These are phyloP conservation scores for Leccinum obscurum DNA, from an alignment of 768 basidiomycete genomes.

Conservation along the genomic window DNA sequence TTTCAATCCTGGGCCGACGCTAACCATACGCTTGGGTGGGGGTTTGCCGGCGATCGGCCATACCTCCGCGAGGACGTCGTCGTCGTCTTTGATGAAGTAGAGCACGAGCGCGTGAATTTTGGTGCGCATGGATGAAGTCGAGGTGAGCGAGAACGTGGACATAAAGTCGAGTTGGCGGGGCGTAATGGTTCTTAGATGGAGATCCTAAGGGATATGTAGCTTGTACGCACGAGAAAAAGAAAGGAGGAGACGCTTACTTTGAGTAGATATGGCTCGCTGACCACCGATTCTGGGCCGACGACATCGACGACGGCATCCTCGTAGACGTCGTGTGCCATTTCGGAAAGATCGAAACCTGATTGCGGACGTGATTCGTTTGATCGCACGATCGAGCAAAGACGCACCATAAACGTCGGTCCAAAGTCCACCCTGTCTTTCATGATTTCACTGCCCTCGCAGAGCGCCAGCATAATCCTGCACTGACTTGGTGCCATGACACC, in stretches of 20 bases:
- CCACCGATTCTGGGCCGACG: constrained; percentile 60
- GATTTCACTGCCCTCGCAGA: constrained; percentile 75
- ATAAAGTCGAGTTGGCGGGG: constrained; percentile 77
- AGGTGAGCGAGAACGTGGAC: constrained; percentile 71
- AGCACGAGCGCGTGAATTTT: constrained; percentile 81
- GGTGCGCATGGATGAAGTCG: constrained; percentile 56
- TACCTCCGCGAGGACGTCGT: constrained; percentile 65
- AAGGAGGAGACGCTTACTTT: constrained; percentile 50
- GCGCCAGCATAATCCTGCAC: constrained; percentile 78
- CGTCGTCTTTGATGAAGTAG: constrained; percentile 76
- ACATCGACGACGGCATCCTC: constrained; percentile 86
- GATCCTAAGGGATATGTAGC: constrained; percentile 53
- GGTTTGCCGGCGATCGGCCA: constrained; percentile 76
- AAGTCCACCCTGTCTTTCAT: constrained; percentile 77
- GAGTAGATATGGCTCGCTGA: constrained; percentile 62
- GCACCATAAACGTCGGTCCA: constrained; percentile 94
- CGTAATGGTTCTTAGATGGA: constrained; percentile 65
- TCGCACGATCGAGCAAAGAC: constrained; percentile 15
- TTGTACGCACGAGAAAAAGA: background rate
- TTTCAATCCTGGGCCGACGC: constrained; percentile 45
- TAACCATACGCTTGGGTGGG: constrained; percentile 58
- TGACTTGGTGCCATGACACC: constrained; percentile 94
- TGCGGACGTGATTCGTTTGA: background rate
- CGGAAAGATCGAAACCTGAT: constrained; percentile 83
- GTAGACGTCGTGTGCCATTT: constrained; percentile 74